Evolutionary conservation across 805 yeast species (phyloP).

Genomic region (Spencermartinsiella europaea): DNA sequence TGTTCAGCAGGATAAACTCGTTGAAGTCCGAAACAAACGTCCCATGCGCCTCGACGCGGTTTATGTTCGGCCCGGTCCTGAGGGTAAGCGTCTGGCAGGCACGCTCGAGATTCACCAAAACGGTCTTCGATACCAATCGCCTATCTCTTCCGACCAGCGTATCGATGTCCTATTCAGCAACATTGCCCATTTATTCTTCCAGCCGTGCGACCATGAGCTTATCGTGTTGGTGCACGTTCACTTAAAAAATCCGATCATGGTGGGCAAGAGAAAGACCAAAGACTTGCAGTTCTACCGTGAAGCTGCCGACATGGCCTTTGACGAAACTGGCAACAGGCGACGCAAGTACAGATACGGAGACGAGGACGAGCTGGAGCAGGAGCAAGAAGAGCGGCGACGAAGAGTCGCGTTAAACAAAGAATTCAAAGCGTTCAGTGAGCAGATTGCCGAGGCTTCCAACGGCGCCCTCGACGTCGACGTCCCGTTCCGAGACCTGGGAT

Average conservation of each 20-base stretch:
- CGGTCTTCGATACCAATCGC: slow-evolving; percentile 90
- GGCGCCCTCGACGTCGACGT: slow-evolving; percentile 84
- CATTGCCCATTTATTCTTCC: slow-evolving; percentile 90
- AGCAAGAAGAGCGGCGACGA: slow-evolving; percentile 94
- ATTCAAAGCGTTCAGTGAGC: slow-evolving; percentile 82
- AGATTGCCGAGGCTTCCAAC: slow-evolving; percentile 80
- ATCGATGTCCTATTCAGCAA: slow-evolving; percentile 86
- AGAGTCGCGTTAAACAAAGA: slow-evolving; percentile 88
- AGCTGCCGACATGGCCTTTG: slow-evolving; percentile 92
- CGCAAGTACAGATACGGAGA: slow-evolving; percentile 73
- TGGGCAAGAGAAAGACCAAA: slow-evolving; percentile 91
- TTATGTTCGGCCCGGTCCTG: slow-evolving; percentile 92
- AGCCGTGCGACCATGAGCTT: slow-evolving; percentile 92
- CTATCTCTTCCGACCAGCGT: slow-evolving; percentile 75
- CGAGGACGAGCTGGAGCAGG: slow-evolving; percentile 97
- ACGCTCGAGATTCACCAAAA: slow-evolving; percentile 87
- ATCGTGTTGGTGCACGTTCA: slow-evolving; percentile 90
- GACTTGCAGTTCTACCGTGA: slow-evolving; percentile 96
- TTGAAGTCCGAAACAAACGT: slow-evolving; percentile 78
- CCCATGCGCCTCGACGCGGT: slow-evolving; percentile 84
- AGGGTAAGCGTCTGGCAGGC: slow-evolving; percentile 93
- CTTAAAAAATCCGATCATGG: slow-evolving; percentile 85
- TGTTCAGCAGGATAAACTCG: slow-evolving; percentile 80
- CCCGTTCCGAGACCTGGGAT: slow-evolving; percentile 94
- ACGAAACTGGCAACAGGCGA: slow-evolving; percentile 91